Percentiles rank a stretch among this genome's conserved stretches.
These are phyloP conservation scores for Coleophoma crateriformis DNA, from an alignment of 2,329 filamentous ascomycete species.

Conservation along the genomic window DNA sequence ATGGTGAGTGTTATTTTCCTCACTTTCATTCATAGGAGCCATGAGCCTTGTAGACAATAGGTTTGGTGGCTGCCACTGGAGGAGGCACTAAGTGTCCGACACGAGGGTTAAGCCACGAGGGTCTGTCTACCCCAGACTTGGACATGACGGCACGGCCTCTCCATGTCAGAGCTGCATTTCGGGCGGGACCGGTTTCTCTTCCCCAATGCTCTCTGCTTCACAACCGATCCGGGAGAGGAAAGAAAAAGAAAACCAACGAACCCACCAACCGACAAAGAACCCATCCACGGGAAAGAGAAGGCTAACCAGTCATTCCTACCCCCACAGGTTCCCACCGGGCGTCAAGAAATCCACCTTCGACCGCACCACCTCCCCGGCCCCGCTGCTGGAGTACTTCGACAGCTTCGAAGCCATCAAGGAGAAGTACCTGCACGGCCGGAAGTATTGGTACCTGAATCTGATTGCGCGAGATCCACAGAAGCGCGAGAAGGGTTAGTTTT, in stretches of 20 bases:
- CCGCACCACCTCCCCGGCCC: neutral
- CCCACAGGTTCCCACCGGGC: neutral
- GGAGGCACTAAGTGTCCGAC: too few relatives aligned
- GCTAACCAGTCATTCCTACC: neutral
- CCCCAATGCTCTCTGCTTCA: neutral
- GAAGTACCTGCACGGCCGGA: neutral
- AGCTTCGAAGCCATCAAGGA: neutral
- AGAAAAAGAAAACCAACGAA: neutral
- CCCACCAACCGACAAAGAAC: too few relatives aligned
- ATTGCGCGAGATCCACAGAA: neutral
- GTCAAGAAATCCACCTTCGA: neutral
- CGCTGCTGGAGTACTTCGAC: neutral
- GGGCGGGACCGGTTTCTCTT: too few relatives aligned
- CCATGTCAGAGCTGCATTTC: too few relatives aligned
- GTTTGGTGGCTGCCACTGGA: too few relatives aligned
- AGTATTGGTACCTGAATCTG: slow-evolving; percentile 2
- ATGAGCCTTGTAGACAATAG: too few relatives aligned
- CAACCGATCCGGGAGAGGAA: neutral
- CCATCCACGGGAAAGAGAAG: neutral
- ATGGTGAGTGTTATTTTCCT: neutral
- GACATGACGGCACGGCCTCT: too few relatives aligned
- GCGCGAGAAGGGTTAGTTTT: neutral
- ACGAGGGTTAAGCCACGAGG: too few relatives aligned
- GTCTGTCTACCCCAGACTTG: too few relatives aligned
- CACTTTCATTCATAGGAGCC: neutral